phyloP scores from a whole-genome alignment of 768 basidiomycete species.

The Tremella yokohamensis region DNA sequence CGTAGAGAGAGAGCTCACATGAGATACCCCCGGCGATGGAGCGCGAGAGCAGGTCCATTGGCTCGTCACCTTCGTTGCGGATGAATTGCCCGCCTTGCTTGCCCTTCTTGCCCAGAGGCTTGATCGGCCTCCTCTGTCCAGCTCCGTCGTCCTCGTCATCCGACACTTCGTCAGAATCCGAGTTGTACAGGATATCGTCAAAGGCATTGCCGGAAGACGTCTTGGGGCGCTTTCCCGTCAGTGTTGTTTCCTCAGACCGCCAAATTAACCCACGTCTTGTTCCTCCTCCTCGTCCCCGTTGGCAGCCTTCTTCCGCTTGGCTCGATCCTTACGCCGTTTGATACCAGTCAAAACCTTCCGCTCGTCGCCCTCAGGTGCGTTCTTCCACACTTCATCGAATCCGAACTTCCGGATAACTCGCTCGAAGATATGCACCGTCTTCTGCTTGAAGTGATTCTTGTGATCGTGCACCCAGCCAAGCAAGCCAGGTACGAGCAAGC shows the following conservation, averaged over 20 bases:
- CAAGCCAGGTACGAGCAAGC: conserved; percentile 73
- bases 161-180: conserved; percentile 82
- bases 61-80: conserved; percentile 82
- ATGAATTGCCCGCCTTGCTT: conserved; percentile 61
- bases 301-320: conserved; percentile 75
- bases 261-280: conserved; percentile 13
- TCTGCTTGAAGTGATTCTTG: conserved; percentile 97
- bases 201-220: conserved; percentile 77
- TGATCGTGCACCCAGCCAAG: conserved; percentile 94
- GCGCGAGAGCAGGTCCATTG: conserved; percentile 88
- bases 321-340: conserved; percentile 88
- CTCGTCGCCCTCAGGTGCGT: conserved; percentile 72
- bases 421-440: conserved; percentile 96
- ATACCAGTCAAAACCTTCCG: conserved; percentile 88
- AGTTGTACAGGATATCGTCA: conserved; percentile 94
- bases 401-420: conserved; percentile 87
- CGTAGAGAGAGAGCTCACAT: conserved; percentile 28
- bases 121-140: conserved; percentile 15
- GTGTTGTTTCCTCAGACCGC: not conserved
- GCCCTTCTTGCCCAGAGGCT: conserved; percentile 17
- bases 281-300: conserved; percentile 49
- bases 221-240: conserved; percentile 53
- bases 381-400: conserved; percentile 68
- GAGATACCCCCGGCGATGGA: conserved; percentile 52
- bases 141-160: conserved; percentile 47